Evolutionary conservation across 1,284 basidiomycete species (phyloP), one percentile per base, ranked within the genome.

Genomic region (Golubevia sp.): DNA sequence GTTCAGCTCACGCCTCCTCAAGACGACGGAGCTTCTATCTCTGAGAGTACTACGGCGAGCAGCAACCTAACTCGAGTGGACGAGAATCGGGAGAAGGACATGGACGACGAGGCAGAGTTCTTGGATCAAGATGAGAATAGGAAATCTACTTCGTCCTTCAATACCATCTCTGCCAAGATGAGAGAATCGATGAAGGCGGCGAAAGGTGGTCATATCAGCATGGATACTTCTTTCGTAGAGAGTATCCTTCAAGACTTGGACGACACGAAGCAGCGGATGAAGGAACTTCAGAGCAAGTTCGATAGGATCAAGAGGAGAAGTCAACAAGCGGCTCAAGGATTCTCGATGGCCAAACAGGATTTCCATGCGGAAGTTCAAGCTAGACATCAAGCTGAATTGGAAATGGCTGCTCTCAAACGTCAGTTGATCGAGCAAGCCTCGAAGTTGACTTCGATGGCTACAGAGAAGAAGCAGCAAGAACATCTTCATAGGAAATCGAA

Each of bases 301-400:
- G 92, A 94, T 79, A 90, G 91, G 26, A 90, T 93, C 77, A 93
- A 93, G 88, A 94, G 93, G 65, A 59, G 89, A 11, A 96, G 93
- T 82, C 92, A 92, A 78, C 92, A 93, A 74, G 94, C 93, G 71
- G 92, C 94, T 63, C 92, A 95, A 69, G 95, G 96, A 15, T 86
- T 98, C 61, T 91, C 90, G 0, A 92, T 94, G 49, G 95, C 96
- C 1, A 92, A 94, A 70, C 90, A 91, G 58, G 95, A 98, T 83
- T 97, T 95, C 79, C 94, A 97, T 82, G 89, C 89, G 62, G 95
- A 98, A 84, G 87, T 94, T 53, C 90, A 91, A 60, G 89, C 91
- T 27, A 88, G 95, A 21, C 89, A 91, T 23, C 94, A 97, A 69
- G 92, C 93, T 1, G 94, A 98, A 85, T 90, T 91, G 0, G 94